Base-by-base conservation (phyloP, 352 stramenopile species). In the Pythium brachiatum region DNA sequence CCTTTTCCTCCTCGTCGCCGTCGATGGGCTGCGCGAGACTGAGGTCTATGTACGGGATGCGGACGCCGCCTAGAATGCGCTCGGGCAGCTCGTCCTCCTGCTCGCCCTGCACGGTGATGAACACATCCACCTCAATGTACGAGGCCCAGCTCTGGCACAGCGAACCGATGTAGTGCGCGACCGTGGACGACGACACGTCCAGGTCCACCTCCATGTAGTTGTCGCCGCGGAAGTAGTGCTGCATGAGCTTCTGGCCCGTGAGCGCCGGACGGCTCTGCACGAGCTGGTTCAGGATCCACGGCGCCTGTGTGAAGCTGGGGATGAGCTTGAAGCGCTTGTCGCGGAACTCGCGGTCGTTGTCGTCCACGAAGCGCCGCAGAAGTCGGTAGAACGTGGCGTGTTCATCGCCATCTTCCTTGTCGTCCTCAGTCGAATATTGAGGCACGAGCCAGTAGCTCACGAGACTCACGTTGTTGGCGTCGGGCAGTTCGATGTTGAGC, bases 121-220 rank as follows among this genome's bases (percentile, higher is more conserved):
- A 89, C 47, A 96, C 59, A 53, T 96, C 85, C 60, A 97, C 83
- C 32, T 80, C 75, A 20, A 97, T 69, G 57, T 83, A 84, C 46
- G 68, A 73, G 15, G 77, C 73, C 71, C 83, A 93, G 61, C 81
- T 89, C 62, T 90, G 79, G 60, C 83, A 95, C 51, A 97, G 75
- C 25, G 72, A 81, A 53, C 89, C 83, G 43, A 97, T 89, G 56
- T 83, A 88, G 36, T 79, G 75, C 47, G 87, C 89, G 38, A 91
- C 75, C 0, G 75, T 83, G 54, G 79, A 94, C 21, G 82, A 92
- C 18, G 76, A 75, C 7, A 97, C 76, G 69, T 97, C 89, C 60
- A 96, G 70, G 46, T 94, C 88, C 38, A 96, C 69, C 64, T 97
- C 89, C 32, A 96, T 78, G 68, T 96, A 96, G 62, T 94, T 90